phyloP scores from a whole-genome alignment of 2,329 filamentous ascomycete genomes.

The Fusarium fujikuroi region DNA sequence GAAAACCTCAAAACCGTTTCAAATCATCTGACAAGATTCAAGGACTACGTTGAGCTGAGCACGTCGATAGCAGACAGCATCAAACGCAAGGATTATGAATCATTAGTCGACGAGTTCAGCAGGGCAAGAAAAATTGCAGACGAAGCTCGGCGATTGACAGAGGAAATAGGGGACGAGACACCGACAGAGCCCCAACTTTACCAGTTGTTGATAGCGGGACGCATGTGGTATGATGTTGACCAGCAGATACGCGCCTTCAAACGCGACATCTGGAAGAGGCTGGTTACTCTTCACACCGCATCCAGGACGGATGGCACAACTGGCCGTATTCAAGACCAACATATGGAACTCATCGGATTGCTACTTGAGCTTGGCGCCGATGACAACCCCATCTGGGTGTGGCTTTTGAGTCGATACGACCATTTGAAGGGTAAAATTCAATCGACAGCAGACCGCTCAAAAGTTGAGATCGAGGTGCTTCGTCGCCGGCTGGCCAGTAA shows the following conservation, averaged over 20 bases:
- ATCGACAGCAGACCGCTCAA: constrained; percentile 82
- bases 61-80: constrained; percentile 83
- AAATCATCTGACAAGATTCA: constrained; percentile 79
- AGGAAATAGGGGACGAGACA: constrained; percentile 62
- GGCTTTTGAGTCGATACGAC: constrained; percentile 90
- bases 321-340: constrained; percentile 76
- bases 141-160: constrained; percentile 77
- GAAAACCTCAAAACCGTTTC: constrained; percentile 84
- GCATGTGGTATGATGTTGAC: constrained; percentile 96
- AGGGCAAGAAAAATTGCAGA: constrained; percentile 85
- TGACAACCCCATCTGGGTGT: constrained; percentile 96
- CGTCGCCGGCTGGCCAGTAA: constrained; percentile 80
- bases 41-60: constrained; percentile 84
- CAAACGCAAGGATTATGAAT: constrained; percentile 90
- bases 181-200: constrained; percentile 84
- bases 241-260: constrained; percentile 89
- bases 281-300: constrained; percentile 74
- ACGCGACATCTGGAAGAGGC: constrained; percentile 84
- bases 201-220: constrained; percentile 85
- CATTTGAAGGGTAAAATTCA: constrained; percentile 88
- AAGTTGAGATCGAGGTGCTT: constrained; percentile 91
- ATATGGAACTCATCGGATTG: constrained; percentile 90
- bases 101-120: constrained; percentile 85
- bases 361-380: constrained; percentile 94
- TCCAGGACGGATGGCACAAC: constrained; percentile 59